These are phyloP conservation scores for Penicillium dipodomyicola DNA, from an alignment of 495 filamentous ascomycete species.

Conservation along the genomic window DNA sequence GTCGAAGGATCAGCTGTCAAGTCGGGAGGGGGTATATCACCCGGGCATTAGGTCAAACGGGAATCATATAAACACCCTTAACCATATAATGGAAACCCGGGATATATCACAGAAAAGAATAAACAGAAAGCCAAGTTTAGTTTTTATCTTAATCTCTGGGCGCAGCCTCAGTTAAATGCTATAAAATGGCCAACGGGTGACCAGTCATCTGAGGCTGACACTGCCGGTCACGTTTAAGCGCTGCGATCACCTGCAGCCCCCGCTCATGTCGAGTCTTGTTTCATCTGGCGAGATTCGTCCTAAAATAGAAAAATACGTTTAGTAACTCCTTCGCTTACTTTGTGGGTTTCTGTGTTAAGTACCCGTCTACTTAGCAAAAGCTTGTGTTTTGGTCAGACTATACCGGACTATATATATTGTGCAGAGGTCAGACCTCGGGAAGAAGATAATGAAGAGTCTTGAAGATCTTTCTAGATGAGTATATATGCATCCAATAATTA, in stretches of 20 bases:
- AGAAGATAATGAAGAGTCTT: conserved; percentile 5
- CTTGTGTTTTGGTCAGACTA: conserved; percentile 10
- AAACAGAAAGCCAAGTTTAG: neutral
- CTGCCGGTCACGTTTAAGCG: conserved; percentile 31
- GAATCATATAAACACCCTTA: neutral
- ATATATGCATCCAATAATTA: neutral
- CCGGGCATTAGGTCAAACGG: neutral
- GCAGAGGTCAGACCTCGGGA: conserved; percentile 10
- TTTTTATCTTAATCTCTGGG: neutral
- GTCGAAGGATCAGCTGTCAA: neutral
- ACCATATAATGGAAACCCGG: neutral
- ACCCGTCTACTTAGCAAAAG: conserved; percentile 13
- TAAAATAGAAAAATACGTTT: conserved; percentile 1
- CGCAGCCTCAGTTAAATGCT: neutral
- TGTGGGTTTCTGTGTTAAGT: neutral
- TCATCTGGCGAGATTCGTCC: neutral
- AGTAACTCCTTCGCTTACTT: neutral
- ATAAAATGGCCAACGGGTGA: conserved; percentile 12
- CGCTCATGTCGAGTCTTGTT: neutral
- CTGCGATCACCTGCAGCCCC: conserved; percentile 25
- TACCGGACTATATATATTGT: neutral
- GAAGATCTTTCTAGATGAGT: neutral
- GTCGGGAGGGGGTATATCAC: neutral
- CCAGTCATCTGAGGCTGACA: conserved; percentile 22
- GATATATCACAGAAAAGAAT: neutral